Evolutionary conservation across 768 basidiomycete species (phyloP).

Genomic region (Termitomyces sp.): DNA sequence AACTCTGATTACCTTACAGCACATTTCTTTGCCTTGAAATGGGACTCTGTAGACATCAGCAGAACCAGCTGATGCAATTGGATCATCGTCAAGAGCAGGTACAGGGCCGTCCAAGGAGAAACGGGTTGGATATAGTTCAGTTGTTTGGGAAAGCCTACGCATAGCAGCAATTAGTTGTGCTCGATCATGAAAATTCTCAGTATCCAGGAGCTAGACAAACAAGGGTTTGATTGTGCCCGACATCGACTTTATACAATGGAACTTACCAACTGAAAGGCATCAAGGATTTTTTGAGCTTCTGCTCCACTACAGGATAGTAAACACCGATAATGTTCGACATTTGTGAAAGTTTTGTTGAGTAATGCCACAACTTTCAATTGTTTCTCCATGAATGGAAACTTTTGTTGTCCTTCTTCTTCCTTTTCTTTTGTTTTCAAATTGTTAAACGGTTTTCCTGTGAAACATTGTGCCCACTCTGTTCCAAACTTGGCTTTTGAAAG

Average conservation of each 20-base stretch:
- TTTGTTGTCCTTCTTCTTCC: background rate
- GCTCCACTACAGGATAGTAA: background rate
- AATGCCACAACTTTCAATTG: background rate
- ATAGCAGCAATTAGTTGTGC: conserved; percentile 5
- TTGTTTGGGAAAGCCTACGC: conserved; percentile 1
- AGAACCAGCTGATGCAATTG: background rate
- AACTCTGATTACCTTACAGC: conserved; percentile 4
- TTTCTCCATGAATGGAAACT: background rate
- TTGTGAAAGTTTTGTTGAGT: background rate
- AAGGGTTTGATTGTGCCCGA: too few relatives aligned
- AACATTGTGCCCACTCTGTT: too few relatives aligned
- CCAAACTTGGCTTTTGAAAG: too few relatives aligned
- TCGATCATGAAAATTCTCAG: background rate
- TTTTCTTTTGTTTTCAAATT: background rate
- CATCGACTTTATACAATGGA: background rate
- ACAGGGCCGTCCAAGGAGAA: background rate
- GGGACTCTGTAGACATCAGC: conserved; percentile 2
- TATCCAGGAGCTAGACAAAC: conserved; percentile 2
- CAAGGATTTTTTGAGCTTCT: background rate
- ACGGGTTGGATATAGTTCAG: background rate
- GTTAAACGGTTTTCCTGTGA: too few relatives aligned
- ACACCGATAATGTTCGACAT: background rate
- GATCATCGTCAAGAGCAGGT: background rate
- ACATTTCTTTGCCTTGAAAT: background rate
- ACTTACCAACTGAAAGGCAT: conserved; percentile 3